These are phyloP conservation scores for Ceratobasidium theobromae DNA, from an alignment of 1,284 basidiomycete genomes.

Conservation along the genomic window DNA sequence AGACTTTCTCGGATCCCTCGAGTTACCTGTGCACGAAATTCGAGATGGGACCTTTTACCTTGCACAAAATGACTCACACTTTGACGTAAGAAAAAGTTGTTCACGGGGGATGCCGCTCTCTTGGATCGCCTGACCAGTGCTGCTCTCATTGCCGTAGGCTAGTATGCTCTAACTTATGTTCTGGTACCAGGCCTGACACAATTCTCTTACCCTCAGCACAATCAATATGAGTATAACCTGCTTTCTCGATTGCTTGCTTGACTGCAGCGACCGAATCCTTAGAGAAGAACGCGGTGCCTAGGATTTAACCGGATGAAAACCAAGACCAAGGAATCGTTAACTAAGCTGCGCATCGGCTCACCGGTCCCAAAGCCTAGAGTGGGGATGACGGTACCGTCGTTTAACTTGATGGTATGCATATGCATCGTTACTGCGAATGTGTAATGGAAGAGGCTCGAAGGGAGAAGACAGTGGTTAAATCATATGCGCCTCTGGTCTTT, in stretches of 20 bases:
- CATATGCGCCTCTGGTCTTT: conserved; percentile 15
- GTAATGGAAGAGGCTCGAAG: not conserved
- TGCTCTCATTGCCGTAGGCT: conserved; percentile 36
- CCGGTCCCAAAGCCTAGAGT: conserved; percentile 26
- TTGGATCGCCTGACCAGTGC: conserved; percentile 36
- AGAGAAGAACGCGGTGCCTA: conserved; percentile 20
- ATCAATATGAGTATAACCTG: conserved; percentile 37
- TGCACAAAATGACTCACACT: not conserved
- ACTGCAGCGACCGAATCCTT: conserved; percentile 20
- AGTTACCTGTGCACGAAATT: conserved; percentile 6
- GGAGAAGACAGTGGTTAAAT: not conserved
- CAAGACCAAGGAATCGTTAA: not conserved
- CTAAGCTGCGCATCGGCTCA: not conserved
- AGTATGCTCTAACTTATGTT: not conserved
- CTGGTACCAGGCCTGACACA: not conserved
- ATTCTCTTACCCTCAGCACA: conserved; percentile 34
- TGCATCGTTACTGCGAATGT: conserved; percentile 1
- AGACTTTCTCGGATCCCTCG: conserved; percentile 38
- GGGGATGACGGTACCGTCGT: conserved; percentile 23
- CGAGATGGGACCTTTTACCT: not conserved
- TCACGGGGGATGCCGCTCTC: conserved; percentile 23
- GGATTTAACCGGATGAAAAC: not conserved
- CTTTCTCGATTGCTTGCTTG: conserved; percentile 11
- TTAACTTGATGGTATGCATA: conserved; percentile 17
- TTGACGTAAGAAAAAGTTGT: conserved; percentile 25